Base-by-base conservation (phyloP, 1,139 yeast genomes). In the Komagataea norvegica region DNA sequence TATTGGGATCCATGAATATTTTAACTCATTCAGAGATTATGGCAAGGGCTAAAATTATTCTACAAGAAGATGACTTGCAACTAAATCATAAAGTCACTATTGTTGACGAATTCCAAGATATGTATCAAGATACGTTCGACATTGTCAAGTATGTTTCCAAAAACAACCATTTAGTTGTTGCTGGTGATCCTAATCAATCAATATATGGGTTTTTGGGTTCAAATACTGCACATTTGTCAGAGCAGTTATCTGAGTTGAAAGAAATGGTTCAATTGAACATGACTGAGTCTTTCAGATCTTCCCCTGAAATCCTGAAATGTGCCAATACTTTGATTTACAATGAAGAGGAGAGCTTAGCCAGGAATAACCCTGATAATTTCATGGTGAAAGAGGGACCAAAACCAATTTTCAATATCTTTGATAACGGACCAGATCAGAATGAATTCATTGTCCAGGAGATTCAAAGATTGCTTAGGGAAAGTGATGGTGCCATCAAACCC, bases 41-140 rank as follows among this genome's bases (percentile, higher is more conserved):
- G 40, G 43, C 38, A 15, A 61, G 46, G 39, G 73, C 64, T 3
- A 43, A 52, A 5, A 25, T 41, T 17, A 47, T 55, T 17, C 46
- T 59, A 15, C 19, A 34, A 33, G 42, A 34, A 9, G 42, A 43
- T 2, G 42, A 31, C n/a, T 33, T 44, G 4, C 30, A 31, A 6
- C 27, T 48, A 2, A 43, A 50, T 4, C 58, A 57, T 41, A 63
- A 64, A 33, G 61, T 64, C 4, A 64, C 82, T 0, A 57, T 84
- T 0, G 77, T 83, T 10, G 94, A 84, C 57, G 94, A 84, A 57
- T 79, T 78, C 52, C 93, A 84, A 55, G 94, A 84, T 57, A 67
- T 81, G 58, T 72, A 77, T 45, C 68, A 70, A 0, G 65, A 64
- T n/a, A 62, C 81, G 19, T 54, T 74, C 32, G 62, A 65, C 10